phyloP scores from a whole-genome alignment of 352 stramenopile genomes.

The Elongisporangium prolatum region DNA sequence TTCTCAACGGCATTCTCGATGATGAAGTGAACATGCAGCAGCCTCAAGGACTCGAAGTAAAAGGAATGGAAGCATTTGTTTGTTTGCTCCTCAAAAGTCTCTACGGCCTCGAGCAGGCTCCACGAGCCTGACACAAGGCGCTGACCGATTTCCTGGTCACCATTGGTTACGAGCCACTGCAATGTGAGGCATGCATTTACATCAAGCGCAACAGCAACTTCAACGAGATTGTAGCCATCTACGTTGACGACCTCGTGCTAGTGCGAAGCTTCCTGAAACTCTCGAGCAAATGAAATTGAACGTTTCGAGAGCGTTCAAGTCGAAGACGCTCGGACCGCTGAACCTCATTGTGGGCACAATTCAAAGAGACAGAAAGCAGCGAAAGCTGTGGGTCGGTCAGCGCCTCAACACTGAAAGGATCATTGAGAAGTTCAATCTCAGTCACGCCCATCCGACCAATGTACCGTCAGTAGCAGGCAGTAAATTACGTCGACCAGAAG shows the following conservation, averaged over 20 bases:
- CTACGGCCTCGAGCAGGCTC: not conserved
- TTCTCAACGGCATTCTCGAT: constrained; percentile 3
- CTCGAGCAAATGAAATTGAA: constrained; percentile 1
- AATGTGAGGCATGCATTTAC: constrained; percentile 10
- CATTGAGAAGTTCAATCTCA: constrained; percentile 13
- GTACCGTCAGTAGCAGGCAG: constrained; percentile 1
- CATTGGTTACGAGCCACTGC: constrained; percentile 4
- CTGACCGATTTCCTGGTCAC: too few relatives aligned
- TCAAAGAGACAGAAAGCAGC: not conserved
- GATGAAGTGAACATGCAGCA: constrained; percentile 14
- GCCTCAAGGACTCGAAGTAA: constrained; percentile 1
- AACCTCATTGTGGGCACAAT: constrained; percentile 9
- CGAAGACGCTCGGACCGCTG: constrained; percentile 8
- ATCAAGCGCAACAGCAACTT: too few relatives aligned
- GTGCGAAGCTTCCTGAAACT: not conserved
- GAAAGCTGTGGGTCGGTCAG: constrained; percentile 14
- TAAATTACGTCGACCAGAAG: constrained; percentile 6
- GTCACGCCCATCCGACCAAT: not conserved
- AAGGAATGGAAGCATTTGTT: constrained; percentile 1
- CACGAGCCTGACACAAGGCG: constrained; percentile 1
- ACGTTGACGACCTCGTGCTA: constrained; percentile 9
- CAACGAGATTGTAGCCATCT: constrained; percentile 6
- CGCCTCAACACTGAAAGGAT: constrained; percentile 1
- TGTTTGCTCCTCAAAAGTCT: constrained; percentile 10
- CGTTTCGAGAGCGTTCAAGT: constrained; percentile 7